Conservation (phyloP, 345 rosid genomes). For the Populus deltoides region DNA sequence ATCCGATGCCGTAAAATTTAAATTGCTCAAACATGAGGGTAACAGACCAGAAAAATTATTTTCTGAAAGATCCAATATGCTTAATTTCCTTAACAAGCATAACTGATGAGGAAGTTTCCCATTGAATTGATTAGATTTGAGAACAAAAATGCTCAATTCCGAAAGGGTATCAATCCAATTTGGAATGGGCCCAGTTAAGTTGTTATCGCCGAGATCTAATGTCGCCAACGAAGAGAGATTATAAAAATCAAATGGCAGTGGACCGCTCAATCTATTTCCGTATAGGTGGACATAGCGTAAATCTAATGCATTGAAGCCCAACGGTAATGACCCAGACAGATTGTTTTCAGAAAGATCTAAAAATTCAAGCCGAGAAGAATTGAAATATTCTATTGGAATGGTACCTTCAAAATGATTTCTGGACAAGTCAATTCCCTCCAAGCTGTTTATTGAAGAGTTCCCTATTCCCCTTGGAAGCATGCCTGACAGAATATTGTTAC, state of each 20-base stretch:
- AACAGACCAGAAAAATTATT: background rate
- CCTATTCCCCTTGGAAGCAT: background rate
- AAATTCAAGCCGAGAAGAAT: background rate
- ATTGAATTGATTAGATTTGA: background rate
- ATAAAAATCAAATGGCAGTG: background rate
- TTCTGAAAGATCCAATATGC: background rate
- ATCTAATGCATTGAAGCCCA: background rate
- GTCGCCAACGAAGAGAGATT: background rate
- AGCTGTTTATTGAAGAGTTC: background rate
- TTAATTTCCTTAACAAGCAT: background rate
- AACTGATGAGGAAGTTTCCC: background rate
- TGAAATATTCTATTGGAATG: background rate
- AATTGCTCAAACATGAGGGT: background rate
- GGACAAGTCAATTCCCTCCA: background rate
- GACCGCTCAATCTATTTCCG: background rate
- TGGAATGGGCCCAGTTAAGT: background rate
- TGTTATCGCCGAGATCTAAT: background rate
- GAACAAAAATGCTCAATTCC: background rate
- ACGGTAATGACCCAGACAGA: background rate
- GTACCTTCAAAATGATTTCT: background rate
- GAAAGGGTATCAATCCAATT: background rate
- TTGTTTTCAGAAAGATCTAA: constrained; percentile 6
- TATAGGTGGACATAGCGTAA: constrained; percentile 7
- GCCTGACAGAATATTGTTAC: constrained; percentile 1
- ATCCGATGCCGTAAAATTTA: background rate